Evolutionary conservation across 106 monocot genomes (phyloP), one percentile per base, ranked within the genome.

Genomic region (Dioscorea alata): DNA sequence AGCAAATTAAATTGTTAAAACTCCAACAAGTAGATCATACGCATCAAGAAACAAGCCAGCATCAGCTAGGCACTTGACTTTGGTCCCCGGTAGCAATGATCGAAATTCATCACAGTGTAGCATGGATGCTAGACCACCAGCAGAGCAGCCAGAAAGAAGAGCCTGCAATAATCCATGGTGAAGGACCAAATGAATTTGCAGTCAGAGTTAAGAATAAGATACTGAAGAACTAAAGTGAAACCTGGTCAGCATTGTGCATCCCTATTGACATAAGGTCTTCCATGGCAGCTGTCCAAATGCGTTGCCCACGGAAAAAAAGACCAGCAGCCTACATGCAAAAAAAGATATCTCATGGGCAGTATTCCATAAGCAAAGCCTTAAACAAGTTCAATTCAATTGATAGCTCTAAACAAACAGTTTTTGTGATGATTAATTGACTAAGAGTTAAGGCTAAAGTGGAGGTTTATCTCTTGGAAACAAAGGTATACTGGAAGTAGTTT

Each of bases 71-170:
- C 96, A 97, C 70, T 92, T 97, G 42, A 89, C 86, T 66, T 63
- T 81, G 2, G 71, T 81, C 58, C 51, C 13, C 19, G 92, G 69
- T 70, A 97, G 84, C 4, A 97, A 63, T 35, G 69, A 61, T 22
- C 75, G 67, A 54, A 92, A 97, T 22, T 83, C 71, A 75, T 97
- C 92, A 60, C 96, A 97, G 63, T 97, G 91, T 9, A 75, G 82
- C 67, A 97, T 89, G 49, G 82, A 28, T 23, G 96, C 78, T 21
- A 97, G 59, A 16, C 89, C 96, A 35, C 96, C 96, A 57, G 92
- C 91, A 54, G 96, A 97, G 61, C 96, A 97, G 49, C 96, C 96
- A 68, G 96, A 59, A 64, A 97, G 82, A 85, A 97, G 84, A 31
- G 80, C 92, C 92, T 97, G 71, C 21, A 59, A 70, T 23, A 25